A percentile compares a stretch with the other conserved stretches of the same genome.
Evolutionary conservation across 23 red algal species (phyloP).

Genomic region (Agarophyton chilense): DNA sequence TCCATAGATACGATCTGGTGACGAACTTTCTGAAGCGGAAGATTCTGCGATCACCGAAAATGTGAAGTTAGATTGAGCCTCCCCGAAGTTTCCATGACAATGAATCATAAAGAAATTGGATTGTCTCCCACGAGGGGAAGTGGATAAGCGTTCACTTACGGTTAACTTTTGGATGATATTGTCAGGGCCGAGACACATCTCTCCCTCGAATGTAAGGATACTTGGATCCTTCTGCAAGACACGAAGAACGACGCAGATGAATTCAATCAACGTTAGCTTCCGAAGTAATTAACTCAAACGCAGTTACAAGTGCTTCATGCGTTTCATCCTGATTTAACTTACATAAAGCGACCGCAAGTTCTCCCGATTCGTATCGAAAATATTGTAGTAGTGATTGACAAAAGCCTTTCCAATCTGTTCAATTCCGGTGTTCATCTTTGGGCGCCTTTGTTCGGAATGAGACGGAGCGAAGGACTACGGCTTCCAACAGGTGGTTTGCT

Average conservation of each 20-base stretch:
- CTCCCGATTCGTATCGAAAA: constrained; percentile 83
- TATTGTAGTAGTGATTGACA: constrained; percentile 84
- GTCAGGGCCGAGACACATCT: constrained; percentile 75
- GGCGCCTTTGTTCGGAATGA: background rate
- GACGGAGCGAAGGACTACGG: background rate
- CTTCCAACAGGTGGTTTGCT: background rate
- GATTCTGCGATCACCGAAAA: constrained; percentile 1
- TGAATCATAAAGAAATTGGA: no score
- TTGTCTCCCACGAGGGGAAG: background rate
- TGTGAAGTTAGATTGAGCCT: constrained; percentile 14
- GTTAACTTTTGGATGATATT: constrained; percentile 84
- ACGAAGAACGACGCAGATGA: background rate
- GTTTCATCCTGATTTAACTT: background rate
- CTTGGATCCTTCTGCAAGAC: constrained; percentile 60
- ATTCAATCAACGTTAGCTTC: background rate
- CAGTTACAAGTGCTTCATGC: background rate
- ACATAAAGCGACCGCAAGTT: constrained; percentile 85
- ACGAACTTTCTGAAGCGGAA: constrained; percentile 86
- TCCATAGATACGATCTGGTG: constrained; percentile 94
- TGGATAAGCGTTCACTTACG: constrained; percentile 11
- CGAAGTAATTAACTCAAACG: no score
- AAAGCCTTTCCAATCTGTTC: constrained; percentile 89
- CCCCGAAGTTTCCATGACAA: no score
- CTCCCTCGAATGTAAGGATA: constrained; percentile 94
- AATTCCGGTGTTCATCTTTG: constrained; percentile 39